These are phyloP conservation scores for Coemansia sp. DNA, from an alignment of 192 early-diverging fungal genomes.

Conservation along the genomic window DNA sequence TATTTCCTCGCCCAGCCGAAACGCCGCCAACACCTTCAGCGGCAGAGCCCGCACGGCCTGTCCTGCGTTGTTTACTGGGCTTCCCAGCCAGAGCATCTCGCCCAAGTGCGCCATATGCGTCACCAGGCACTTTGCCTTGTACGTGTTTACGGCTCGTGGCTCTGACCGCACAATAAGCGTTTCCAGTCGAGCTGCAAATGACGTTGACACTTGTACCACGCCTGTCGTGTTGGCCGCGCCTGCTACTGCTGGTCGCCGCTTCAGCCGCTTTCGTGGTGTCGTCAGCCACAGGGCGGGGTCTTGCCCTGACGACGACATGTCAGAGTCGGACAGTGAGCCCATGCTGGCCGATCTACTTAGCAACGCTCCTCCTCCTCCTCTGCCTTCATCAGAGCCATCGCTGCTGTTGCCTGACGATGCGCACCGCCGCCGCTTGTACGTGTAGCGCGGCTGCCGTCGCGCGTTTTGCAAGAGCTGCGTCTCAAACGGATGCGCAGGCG, in stretches of 20 bases:
- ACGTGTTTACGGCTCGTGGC: conserved; percentile 16
- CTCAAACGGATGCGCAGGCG: conserved; percentile 45
- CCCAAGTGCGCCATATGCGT: conserved; percentile 46
- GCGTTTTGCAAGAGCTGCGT: conserved; percentile 5
- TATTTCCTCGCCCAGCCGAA: conserved; percentile 43
- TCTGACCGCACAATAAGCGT: conserved; percentile 25
- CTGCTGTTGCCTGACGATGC: conserved; percentile 15
- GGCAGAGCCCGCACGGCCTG: conserved; percentile 27
- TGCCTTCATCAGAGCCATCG: conserved; percentile 7
- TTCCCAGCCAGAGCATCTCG: conserved; percentile 48
- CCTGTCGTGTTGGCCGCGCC: neutral
- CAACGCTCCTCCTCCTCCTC: conserved; percentile 1
- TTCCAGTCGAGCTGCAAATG: conserved; percentile 44
- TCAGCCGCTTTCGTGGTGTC: conserved; percentile 46
- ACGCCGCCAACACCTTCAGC: conserved; percentile 29
- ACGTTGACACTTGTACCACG: neutral
- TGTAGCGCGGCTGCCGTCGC: conserved; percentile 36
- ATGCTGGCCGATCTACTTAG: conserved; percentile 26
- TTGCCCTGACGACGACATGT: conserved; percentile 21
- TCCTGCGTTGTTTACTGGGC: conserved; percentile 4
- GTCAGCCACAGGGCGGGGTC: conserved; percentile 54
- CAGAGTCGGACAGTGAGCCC: conserved; percentile 39
- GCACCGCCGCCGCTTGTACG: conserved; percentile 40
- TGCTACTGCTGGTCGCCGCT: conserved; percentile 9
- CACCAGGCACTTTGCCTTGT: conserved; percentile 35